Evolutionary conservation across 2,329 filamentous ascomycete genomes (phyloP), one percentile per base, ranked within the genome.

Genomic region (Fusarium odoratissimum): DNA sequence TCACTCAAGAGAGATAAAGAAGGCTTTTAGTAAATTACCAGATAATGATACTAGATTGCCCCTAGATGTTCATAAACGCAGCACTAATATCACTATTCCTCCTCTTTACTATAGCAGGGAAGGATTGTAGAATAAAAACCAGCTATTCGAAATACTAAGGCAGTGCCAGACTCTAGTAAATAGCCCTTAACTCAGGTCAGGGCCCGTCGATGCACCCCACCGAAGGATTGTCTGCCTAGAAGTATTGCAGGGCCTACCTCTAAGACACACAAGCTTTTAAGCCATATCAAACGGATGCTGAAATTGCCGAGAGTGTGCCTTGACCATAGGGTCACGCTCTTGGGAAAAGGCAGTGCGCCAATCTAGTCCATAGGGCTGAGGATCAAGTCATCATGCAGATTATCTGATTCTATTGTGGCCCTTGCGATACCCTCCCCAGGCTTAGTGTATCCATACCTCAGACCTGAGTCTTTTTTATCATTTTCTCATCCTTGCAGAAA

Each of bases 41-140:
- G 35, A 19, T 37, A 10, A 11, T 12, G 12, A 19, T 49, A 21
- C 16, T 23, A 23, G 46, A 5, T 49, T 23, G 21, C 28, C 28
- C 28, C 14, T 23, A 23, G 6, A 2, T 31, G 23, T 49, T 11
- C 21, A 13, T 12, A 33, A 49, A 33, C 12, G 3, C 8, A 33
- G 3, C 8, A 19, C 16, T 3, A 19, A 33, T 5, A 23, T 23
- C 6, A 51, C 16, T 3, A 33, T 2, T 19, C 46, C 30, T 19
- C 30, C 11, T 33, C n/a, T 51, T 49, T 23, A 19, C 46, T 19
- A 33, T 13, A 16, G 19, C 8, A 10, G 8, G 7, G 30, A 8
- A 19, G 4, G 11, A 19, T 6, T 23, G 0, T 19, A 12, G 3
- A 33, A 9, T 2, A 19, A 51, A 19, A 0, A 2, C 4, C 30